phyloP scores from a whole-genome alignment of 129 eudicot species.

The Ambrosia trifida region DNA sequence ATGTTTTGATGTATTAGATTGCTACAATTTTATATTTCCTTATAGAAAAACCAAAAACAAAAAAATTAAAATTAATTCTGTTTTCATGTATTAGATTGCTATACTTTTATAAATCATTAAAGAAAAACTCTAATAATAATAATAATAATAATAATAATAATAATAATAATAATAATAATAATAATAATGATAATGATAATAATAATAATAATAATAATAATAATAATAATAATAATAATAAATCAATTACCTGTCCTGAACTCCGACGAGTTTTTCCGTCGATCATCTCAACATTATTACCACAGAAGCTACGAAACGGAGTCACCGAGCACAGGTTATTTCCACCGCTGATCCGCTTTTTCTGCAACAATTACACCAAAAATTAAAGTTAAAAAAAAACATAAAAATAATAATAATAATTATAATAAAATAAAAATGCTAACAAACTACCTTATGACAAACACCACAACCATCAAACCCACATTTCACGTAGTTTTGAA shows the following conservation, averaged over 20 bases:
- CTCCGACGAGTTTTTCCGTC: slow-evolving; percentile 20
- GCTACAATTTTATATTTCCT: too few relatives aligned
- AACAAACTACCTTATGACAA: slow-evolving; percentile 51
- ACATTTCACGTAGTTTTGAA: slow-evolving; percentile 39
- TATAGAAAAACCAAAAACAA: too few relatives aligned
- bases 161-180: background rate
- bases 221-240: background rate
- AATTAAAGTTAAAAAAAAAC: background rate
- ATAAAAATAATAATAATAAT: too few relatives aligned
- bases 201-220: background rate
- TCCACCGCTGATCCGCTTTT: slow-evolving; percentile 49
- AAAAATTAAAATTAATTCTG: too few relatives aligned
- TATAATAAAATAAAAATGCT: background rate
- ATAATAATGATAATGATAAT: background rate
- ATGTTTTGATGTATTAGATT: too few relatives aligned
- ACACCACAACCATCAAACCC: slow-evolving; percentile 39
- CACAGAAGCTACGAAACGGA: slow-evolving; percentile 12
- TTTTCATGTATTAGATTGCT: too few relatives aligned
- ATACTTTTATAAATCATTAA: too few relatives aligned
- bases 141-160: background rate
- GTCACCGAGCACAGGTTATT: slow-evolving; percentile 19
- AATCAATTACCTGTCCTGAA: slow-evolving; percentile 27
- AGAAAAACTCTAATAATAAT: too few relatives aligned
- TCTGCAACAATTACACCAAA: slow-evolving; percentile 27
- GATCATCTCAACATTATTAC: slow-evolving; percentile 7